These are phyloP conservation scores for Gomphus bonarii DNA, from an alignment of 1,284 basidiomycete genomes.

Conservation along the genomic window DNA sequence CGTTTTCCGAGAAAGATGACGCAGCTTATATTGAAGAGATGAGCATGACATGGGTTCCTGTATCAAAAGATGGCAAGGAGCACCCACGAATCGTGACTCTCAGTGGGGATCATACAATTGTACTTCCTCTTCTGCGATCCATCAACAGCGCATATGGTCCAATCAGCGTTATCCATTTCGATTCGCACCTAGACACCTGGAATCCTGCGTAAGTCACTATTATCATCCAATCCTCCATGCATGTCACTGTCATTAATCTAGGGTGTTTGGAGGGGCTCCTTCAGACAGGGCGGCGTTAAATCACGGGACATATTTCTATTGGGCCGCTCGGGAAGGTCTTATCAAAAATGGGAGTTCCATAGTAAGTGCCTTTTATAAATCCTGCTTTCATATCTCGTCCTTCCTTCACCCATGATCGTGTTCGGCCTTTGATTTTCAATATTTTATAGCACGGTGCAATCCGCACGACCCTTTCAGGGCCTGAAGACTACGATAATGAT, in stretches of 20 bases:
- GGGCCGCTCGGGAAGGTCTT: conserved; percentile 65
- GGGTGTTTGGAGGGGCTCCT: conserved; percentile 58
- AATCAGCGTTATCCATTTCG: conserved; percentile 73
- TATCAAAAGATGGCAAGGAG: conserved; percentile 49
- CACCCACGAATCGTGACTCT: conserved; percentile 65
- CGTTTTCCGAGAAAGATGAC: conserved; percentile 4
- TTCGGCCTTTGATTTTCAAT: conserved; percentile 37
- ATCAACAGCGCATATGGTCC: conserved; percentile 60
- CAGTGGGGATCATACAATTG: conserved; percentile 73
- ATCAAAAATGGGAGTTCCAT: conserved; percentile 70
- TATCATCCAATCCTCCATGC: conserved; percentile 3
- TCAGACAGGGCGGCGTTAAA: conserved; percentile 59
- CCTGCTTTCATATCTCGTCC: neutral
- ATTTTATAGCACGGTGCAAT: conserved; percentile 65
- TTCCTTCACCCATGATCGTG: conserved; percentile 17
- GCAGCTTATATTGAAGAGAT: neutral
- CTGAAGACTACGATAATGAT: conserved; percentile 63
- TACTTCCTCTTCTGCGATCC: conserved; percentile 52
- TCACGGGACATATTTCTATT: conserved; percentile 73
- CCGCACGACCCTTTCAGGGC: conserved; percentile 60
- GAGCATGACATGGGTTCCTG: conserved; percentile 21
- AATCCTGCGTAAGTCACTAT: conserved; percentile 10
- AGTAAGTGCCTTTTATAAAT: conserved; percentile 43
- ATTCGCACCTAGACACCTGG: conserved; percentile 48
- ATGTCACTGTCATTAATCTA: conserved; percentile 24